phyloP scores from a whole-genome alignment of 768 basidiomycete genomes.

The Psilocybe subaeruginosa region DNA sequence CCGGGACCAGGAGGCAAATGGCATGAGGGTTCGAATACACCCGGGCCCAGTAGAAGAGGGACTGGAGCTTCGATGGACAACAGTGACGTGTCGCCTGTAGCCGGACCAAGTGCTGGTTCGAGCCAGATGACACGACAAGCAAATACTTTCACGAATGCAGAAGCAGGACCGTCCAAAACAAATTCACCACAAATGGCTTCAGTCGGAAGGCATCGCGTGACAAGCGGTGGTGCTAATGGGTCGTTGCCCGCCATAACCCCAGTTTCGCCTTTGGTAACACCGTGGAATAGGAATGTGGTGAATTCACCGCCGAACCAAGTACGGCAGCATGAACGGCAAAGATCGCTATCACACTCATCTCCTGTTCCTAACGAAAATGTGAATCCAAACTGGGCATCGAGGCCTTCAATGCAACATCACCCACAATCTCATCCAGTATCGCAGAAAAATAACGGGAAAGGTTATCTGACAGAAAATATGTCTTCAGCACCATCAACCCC shows the following conservation, averaged over 20 bases:
- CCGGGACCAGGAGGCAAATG: slow-evolving; percentile 17
- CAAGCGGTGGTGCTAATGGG: neutral
- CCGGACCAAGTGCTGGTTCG: slow-evolving; percentile 2
- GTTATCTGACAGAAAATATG: slow-evolving; percentile 11
- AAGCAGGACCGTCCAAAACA: slow-evolving; percentile 13
- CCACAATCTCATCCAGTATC: neutral
- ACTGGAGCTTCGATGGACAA: slow-evolving; percentile 7
- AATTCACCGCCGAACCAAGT: neutral
- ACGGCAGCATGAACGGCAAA: slow-evolving; percentile 1
- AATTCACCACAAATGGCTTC: neutral
- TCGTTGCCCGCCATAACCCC: neutral
- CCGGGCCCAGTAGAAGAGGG: slow-evolving; percentile 21
- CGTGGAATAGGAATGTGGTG: neutral
- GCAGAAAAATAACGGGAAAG: neutral
- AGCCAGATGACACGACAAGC: slow-evolving; percentile 10
- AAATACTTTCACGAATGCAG: slow-evolving; percentile 4
- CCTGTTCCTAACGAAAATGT: neutral
- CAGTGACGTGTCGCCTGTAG: neutral
- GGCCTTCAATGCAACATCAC: neutral
- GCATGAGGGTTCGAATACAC: slow-evolving; percentile 18
- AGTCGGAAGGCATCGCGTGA: neutral
- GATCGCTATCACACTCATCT: slow-evolving; percentile 14
- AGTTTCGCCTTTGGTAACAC: neutral
- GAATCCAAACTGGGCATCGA: neutral
- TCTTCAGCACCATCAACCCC: neutral